Base-by-base conservation (phyloP, 2,329 filamentous ascomycete species). In the Elsinoe ampelina region DNA sequence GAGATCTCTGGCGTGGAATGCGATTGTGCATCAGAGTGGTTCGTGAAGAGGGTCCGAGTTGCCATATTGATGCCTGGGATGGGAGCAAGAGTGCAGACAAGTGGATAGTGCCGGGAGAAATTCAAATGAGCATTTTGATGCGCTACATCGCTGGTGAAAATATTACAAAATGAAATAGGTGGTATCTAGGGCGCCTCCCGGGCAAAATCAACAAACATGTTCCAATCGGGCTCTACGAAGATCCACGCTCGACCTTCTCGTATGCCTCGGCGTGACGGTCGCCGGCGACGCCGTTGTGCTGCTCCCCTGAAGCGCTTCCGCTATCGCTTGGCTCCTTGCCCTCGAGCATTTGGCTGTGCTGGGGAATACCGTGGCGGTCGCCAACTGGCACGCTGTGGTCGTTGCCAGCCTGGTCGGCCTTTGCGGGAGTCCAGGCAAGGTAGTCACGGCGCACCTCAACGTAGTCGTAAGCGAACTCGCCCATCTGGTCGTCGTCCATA, bases 391-490 rank as follows among this genome's bases (percentile, higher is more conserved):
- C 74, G 32, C 78, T 73, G 65, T 80, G 77, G 59, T 83, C 81
- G 60, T 79, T 74, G 58, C 77, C 71, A 51, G 78, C 76, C 22
- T 82, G 85, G 63, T 87, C 82, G 60, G 75, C 77, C 66, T 85
- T 85, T 34, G 85, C 83, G 1, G 88, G 88, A 30, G 86, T 91
- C 88, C 88, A 93, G 58, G 88, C 88, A 38, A 93, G 81, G 77
- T 91, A 93, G 73, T 93, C 88, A 66, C 88, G 83, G 67, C 88
- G 85, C 58, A 92, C 87, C 78, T 93, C 88, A 62, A 93, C 88
- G 70, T 92, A 93, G 71, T 93, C 88, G 76, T 92, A 92, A 11
- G 87, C 88, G 68, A 92, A 93, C 73, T 93, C 88, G 72, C 88
- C 88, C 64, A 92, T 86, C 74, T 93, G 88, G 73, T 92, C 87